phyloP scores from a whole-genome alignment of 495 filamentous ascomycete species.

The Peziza echinospora region DNA sequence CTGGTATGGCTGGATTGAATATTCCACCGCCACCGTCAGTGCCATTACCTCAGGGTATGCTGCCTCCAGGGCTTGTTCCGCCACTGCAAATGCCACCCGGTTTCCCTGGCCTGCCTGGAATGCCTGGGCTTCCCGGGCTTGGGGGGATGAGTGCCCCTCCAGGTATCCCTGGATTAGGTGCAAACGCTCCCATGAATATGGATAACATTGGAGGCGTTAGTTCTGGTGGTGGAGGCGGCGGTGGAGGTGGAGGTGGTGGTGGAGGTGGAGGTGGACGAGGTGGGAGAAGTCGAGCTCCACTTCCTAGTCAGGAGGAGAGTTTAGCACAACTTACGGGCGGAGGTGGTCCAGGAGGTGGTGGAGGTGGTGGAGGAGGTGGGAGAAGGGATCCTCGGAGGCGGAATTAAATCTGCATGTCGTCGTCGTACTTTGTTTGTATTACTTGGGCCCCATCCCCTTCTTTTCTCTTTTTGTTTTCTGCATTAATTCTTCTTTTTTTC shows the following conservation, averaged over 20 bases:
- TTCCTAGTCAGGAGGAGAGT: constrained; percentile 69
- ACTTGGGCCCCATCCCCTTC: background rate
- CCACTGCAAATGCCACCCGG: constrained; percentile 30
- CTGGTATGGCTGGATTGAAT: constrained; percentile 5
- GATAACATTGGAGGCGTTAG: constrained; percentile 21
- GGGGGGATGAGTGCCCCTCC: constrained; percentile 24
- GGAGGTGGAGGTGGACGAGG: constrained; percentile 13
- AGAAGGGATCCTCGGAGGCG: background rate
- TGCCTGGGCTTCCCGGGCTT: constrained; percentile 17
- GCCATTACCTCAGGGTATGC: too few relatives aligned
- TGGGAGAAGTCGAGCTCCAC: constrained; percentile 35
- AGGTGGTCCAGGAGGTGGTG: too few relatives aligned
- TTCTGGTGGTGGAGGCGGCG: constrained; percentile 19
- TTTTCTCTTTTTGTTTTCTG: background rate
- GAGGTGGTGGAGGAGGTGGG: constrained; percentile 1
- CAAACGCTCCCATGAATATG: constrained; percentile 19
- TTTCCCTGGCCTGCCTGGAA: constrained; percentile 26
- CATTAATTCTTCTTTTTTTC: background rate
- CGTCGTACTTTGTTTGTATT: background rate
- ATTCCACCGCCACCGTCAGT: constrained; percentile 22
- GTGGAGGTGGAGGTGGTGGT: constrained; percentile 2
- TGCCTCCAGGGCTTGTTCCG: constrained; percentile 29
- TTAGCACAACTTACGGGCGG: constrained; percentile 46
- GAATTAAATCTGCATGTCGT: too few relatives aligned
- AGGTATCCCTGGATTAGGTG: constrained; percentile 23